A percentile compares a stretch with the other conserved stretches of the same genome.
phyloP scores from a whole-genome alignment of 768 basidiomycete species.

The Calocybe cyanea region DNA sequence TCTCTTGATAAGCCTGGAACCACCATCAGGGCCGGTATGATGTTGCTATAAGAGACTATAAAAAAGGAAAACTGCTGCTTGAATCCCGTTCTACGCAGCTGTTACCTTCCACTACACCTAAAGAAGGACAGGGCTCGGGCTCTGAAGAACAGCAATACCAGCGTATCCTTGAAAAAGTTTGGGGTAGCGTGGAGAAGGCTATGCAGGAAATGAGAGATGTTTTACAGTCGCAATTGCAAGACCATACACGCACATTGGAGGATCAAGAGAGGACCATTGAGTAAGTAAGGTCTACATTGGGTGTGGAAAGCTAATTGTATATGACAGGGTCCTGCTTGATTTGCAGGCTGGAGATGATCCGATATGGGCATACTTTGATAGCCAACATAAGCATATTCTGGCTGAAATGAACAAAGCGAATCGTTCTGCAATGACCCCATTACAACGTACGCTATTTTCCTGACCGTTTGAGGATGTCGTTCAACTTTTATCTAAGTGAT shows the following conservation, averaged over 20 bases:
- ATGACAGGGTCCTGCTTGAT: slow-evolving; percentile 77
- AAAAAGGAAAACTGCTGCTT: slow-evolving; percentile 90
- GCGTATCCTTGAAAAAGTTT: slow-evolving; percentile 93
- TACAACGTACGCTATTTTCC: slow-evolving; percentile 44
- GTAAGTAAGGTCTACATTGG: slow-evolving; percentile 37
- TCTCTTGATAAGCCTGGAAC: too few species aligned
- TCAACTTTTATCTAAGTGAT: slow-evolving; percentile 33
- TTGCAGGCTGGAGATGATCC: slow-evolving; percentile 86
- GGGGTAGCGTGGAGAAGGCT: slow-evolving; percentile 91
- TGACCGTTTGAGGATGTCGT: slow-evolving; percentile 3
- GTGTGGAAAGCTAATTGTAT: too few species aligned
- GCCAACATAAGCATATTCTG: slow-evolving; percentile 85
- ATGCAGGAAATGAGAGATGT: slow-evolving; percentile 87
- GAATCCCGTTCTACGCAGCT: slow-evolving; percentile 88
- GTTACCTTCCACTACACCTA: slow-evolving; percentile 61
- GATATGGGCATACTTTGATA: slow-evolving; percentile 93
- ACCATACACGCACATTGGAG: slow-evolving; percentile 75
- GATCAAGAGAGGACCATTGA: slow-evolving; percentile 98
- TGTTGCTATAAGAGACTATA: slow-evolving; percentile 90
- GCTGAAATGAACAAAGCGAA: slow-evolving; percentile 68
- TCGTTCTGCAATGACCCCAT: slow-evolving; percentile 42
- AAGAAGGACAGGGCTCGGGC: slow-evolving; percentile 47
- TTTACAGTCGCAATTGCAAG: slow-evolving; percentile 75
- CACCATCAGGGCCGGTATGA: slow-evolving; percentile 98
- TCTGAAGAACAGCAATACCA: slow-evolving; percentile 75